Percentiles rank a stretch among this genome's conserved stretches.
Conservation (phyloP, 352 stramenopile genomes). For the Aphanomyces euteiches region DNA sequence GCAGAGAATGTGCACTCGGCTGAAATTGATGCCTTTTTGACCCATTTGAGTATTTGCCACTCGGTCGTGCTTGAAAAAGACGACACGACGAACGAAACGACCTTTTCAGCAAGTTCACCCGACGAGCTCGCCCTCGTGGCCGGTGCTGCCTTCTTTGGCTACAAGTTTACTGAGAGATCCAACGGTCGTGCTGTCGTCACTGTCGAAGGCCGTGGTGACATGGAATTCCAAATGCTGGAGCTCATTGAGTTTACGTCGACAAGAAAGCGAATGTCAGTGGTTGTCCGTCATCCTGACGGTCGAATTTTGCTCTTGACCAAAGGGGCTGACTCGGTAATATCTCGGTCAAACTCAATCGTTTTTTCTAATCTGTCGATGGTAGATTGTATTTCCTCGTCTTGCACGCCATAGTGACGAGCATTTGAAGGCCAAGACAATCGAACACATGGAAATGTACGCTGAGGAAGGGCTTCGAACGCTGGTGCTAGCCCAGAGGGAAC, state of each 20-base stretch:
- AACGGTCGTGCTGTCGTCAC: slow-evolving; percentile 43
- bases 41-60: slow-evolving; percentile 79
- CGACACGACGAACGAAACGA: slow-evolving; percentile 36
- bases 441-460: slow-evolving; percentile 81
- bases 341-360: not conserved
- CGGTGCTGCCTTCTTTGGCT: slow-evolving; percentile 77
- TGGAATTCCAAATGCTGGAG: slow-evolving; percentile 85
- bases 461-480: slow-evolving; percentile 84
- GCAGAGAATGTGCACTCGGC: slow-evolving; percentile 36
- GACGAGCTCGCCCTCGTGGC: slow-evolving; percentile 80
- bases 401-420: slow-evolving; percentile 45
- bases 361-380: not conserved
- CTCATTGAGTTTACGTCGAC: slow-evolving; percentile 98
- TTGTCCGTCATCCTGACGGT: slow-evolving; percentile 83
- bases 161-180: slow-evolving; percentile 60
- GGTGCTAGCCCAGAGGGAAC: slow-evolving; percentile 80
- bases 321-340: slow-evolving; percentile 67
- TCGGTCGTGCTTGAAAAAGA: slow-evolving; percentile 75
- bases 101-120: slow-evolving; percentile 75
- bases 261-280: slow-evolving; percentile 98
- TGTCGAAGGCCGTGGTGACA: slow-evolving; percentile 35
- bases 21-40: slow-evolving; percentile 73
- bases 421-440: slow-evolving; percentile 41
- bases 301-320: slow-evolving; percentile 75
- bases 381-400: slow-evolving; percentile 58